Evolutionary conservation across 495 filamentous ascomycete genomes (phyloP).

Genomic region (Xylaria curta): DNA sequence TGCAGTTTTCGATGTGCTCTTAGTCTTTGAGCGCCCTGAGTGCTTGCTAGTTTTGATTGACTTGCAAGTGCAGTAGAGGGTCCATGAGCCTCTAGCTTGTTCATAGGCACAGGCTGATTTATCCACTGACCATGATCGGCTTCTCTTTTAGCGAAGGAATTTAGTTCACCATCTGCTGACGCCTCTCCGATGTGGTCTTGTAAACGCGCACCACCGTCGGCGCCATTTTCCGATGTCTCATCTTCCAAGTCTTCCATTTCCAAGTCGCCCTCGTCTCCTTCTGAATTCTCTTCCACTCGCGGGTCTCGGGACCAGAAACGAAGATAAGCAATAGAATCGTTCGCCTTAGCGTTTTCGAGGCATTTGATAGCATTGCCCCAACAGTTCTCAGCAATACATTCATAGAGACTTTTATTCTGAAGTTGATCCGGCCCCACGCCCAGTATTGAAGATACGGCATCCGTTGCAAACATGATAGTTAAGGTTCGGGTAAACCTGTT

Average conservation of each 20-base stretch:
- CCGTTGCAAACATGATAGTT: conserved; percentile 86
- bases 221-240: conserved; percentile 34
- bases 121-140: background rate
- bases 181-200: conserved; percentile 42
- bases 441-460: conserved; percentile 72
- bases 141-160: conserved; percentile 31
- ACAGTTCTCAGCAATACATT: conserved; percentile 79
- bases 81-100: background rate
- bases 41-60: background rate
- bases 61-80: background rate
- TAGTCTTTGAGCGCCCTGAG: conserved; percentile 15
- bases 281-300: conserved; percentile 47
- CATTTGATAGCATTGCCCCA: conserved; percentile 75
- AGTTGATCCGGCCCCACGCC: conserved; percentile 71
- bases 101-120: background rate
- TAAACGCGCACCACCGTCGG: conserved; percentile 31
- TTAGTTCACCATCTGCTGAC: conserved; percentile 32
- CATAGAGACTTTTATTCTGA: conserved; percentile 77
- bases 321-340: conserved; percentile 91
- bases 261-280: conserved; percentile 40
- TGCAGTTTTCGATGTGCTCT: background rate
- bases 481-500: conserved; percentile 86
- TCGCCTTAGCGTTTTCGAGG: conserved; percentile 86
- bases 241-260: conserved; percentile 44
- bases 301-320: conserved; percentile 90